phyloP scores from a whole-genome alignment of 306 rosid species.

The Glycine tomentella region DNA sequence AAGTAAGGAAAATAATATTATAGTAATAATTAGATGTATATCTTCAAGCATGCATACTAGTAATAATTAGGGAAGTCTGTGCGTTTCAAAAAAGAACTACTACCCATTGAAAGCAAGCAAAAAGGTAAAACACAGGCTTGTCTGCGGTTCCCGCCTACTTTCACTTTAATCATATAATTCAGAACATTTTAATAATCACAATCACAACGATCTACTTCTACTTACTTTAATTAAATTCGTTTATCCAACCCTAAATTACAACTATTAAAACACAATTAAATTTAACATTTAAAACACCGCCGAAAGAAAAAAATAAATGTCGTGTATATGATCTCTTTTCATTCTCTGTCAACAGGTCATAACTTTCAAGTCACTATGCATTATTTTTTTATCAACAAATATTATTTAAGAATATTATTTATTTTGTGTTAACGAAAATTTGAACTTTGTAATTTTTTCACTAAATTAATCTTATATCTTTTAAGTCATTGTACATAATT shows the following conservation, averaged over 20 bases:
- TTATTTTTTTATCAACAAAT: too few relatives aligned
- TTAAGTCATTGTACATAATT: too few relatives aligned
- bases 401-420: too few relatives aligned
- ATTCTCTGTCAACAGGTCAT: too few relatives aligned
- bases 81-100: not conserved
- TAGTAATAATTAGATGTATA: not conserved
- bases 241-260: not conserved
- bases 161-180: constrained; percentile 25
- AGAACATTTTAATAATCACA: too few relatives aligned
- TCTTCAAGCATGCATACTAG: constrained; percentile 24
- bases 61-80: constrained; percentile 27
- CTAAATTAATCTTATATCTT: too few relatives aligned
- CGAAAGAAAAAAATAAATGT: not conserved
- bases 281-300: not conserved
- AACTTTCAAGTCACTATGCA: too few relatives aligned
- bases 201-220: too few relatives aligned
- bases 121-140: not conserved
- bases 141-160: not conserved
- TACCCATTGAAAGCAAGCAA: too few relatives aligned
- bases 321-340: too few relatives aligned
- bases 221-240: not conserved
- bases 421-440: too few relatives aligned
- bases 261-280: not conserved
- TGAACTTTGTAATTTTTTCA: too few relatives aligned
- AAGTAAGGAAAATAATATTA: not conserved